Conservation (phyloP, 2,329 filamentous ascomycete genomes). For the Hypoxylon sp. region DNA sequence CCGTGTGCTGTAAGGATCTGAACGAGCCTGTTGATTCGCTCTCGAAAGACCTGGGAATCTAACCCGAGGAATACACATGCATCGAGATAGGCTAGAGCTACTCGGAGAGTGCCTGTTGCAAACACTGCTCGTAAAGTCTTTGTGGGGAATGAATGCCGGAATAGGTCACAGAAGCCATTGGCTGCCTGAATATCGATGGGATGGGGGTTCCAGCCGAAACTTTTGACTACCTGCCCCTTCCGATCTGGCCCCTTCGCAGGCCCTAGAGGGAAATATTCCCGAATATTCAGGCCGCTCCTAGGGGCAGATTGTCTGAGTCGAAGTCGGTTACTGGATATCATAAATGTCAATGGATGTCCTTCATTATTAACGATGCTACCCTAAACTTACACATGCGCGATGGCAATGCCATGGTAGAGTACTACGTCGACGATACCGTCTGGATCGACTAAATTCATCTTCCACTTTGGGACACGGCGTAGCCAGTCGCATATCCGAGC, state of each 20-base stretch:
- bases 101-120: slow-evolving; percentile 46
- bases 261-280: slow-evolving; percentile 52
- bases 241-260: slow-evolving; percentile 49
- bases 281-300: slow-evolving; percentile 51
- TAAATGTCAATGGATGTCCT: slow-evolving; percentile 17
- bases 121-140: slow-evolving; percentile 50
- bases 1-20: slow-evolving; percentile 53
- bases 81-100: slow-evolving; percentile 54
- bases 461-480: slow-evolving; percentile 58
- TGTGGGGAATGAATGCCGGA: slow-evolving; percentile 52
- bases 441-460: slow-evolving; percentile 57
- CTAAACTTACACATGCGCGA: slow-evolving; percentile 56
- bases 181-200: slow-evolving; percentile 54
- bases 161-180: slow-evolving; percentile 53
- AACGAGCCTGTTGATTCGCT: slow-evolving; percentile 53
- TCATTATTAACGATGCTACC: slow-evolving; percentile 2
- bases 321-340: slow-evolving; percentile 48
- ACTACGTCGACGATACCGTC: slow-evolving; percentile 57
- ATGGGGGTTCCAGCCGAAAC: slow-evolving; percentile 53
- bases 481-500: slow-evolving; percentile 58
- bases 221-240: slow-evolving; percentile 50
- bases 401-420: slow-evolving; percentile 56
- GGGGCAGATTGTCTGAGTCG: slow-evolving; percentile 49
- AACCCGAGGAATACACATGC: slow-evolving; percentile 55
- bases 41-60: slow-evolving; percentile 53